Conservation (phyloP, 495 filamentous ascomycete species). For the Baudoinia panamericana region DNA sequence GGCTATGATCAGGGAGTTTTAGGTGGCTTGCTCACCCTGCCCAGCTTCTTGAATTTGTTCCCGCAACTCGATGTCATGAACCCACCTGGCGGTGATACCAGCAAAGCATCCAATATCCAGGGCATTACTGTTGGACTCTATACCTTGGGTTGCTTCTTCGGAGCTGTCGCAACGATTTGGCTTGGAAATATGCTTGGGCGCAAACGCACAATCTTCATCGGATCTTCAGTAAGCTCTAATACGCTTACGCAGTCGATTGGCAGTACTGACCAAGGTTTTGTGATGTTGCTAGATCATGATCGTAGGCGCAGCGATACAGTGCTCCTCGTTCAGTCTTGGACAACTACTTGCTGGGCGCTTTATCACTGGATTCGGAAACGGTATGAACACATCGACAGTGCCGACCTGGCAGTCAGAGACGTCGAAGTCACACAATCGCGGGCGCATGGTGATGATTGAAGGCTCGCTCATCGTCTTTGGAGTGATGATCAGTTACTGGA, state of each 20-base stretch:
- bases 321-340: constrained; percentile 44
- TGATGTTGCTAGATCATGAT: too few species aligned
- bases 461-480: constrained; percentile 26
- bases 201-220: constrained; percentile 55
- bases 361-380: constrained; percentile 49
- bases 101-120: constrained; percentile 26
- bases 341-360: constrained; percentile 54
- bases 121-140: constrained; percentile 49
- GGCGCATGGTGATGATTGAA: constrained; percentile 31
- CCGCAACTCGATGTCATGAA: constrained; percentile 24
- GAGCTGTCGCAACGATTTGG: constrained; percentile 55
- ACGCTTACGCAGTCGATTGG: too few species aligned
- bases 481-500: constrained; percentile 27
- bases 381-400: constrained; percentile 39
- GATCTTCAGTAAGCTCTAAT: too few species aligned
- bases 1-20: constrained; percentile 29
- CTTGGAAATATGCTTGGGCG: constrained; percentile 60
- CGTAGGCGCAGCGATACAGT: constrained; percentile 53
- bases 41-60: constrained; percentile 23
- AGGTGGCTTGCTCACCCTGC: constrained; percentile 26
- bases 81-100: constrained; percentile 19
- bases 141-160: constrained; percentile 62
- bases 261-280: too few species aligned
- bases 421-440: constrained; percentile 27
- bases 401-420: constrained; percentile 27